Evolutionary conservation across 1,139 yeast species (phyloP).

Genomic region (Lodderomyces parapsilosis): DNA sequence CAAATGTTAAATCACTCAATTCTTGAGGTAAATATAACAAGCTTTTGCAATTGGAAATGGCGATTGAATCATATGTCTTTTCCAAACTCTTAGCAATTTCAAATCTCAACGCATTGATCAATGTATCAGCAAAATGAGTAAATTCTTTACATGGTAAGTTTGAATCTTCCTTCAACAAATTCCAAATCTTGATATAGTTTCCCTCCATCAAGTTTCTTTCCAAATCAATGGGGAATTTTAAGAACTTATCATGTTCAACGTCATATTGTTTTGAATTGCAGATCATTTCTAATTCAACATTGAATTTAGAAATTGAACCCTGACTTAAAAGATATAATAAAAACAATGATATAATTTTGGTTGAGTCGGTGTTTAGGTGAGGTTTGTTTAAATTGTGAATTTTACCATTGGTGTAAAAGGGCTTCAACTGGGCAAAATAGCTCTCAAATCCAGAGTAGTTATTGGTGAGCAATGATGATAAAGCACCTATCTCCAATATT

Average conservation of each 20-base stretch:
- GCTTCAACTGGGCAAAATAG: constrained; percentile 71
- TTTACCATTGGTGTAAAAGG: constrained; percentile 57
- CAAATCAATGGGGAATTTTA: constrained; percentile 81
- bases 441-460: constrained; percentile 69
- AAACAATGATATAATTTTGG: constrained; percentile 76
- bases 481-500: constrained; percentile 84
- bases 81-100: constrained; percentile 91
- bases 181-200: constrained; percentile 90
- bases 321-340: constrained; percentile 74
- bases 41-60: constrained; percentile 79
- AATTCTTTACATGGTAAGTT: constrained; percentile 57
- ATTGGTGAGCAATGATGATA: constrained; percentile 64
- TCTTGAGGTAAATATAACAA: constrained; percentile 71
- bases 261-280: constrained; percentile 48
- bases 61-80: constrained; percentile 71
- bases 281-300: constrained; percentile 80
- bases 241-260: constrained; percentile 49
- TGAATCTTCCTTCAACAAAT: constrained; percentile 59
- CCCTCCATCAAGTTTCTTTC: constrained; percentile 98
- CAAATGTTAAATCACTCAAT: constrained; percentile 58
- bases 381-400: constrained; percentile 48
- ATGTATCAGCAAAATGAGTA: constrained; percentile 57
- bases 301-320: constrained; percentile 85
- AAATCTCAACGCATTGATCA: constrained; percentile 72
- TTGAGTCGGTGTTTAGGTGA: constrained; percentile 53